Evolutionary conservation across 257 asterid species (phyloP).

Genomic region (Solanum infundibuliforme): DNA sequence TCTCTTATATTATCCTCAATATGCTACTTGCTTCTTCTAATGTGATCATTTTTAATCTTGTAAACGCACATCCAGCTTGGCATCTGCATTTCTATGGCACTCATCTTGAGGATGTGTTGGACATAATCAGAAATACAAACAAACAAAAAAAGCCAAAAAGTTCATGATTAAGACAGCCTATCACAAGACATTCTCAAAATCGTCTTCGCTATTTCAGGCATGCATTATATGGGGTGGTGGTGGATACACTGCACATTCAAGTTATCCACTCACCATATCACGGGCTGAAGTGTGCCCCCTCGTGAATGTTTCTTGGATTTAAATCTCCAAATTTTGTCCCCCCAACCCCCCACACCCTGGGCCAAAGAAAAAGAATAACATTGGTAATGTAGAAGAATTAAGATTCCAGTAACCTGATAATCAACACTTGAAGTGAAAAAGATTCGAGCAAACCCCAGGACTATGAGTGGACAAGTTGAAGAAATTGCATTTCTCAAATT

Average conservation of each 20-base stretch:
- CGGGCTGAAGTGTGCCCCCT: neutral
- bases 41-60: neutral
- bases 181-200: neutral
- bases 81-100: neutral
- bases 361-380: neutral
- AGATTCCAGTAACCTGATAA: slow-evolving; percentile 50
- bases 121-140: neutral
- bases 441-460: slow-evolving; percentile 84
- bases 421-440: slow-evolving; percentile 67
- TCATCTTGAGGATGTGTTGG: neutral
- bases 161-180: neutral
- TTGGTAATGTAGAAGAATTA: neutral
- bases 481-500: slow-evolving; percentile 35
- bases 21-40: neutral
- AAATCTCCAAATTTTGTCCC: neutral
- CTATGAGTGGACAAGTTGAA: slow-evolving; percentile 64
- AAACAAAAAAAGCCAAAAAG: neutral
- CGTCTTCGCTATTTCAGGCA: neutral
- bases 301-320: neutral
- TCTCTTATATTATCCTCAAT: neutral
- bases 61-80: neutral
- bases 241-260: neutral
- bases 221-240: neutral
- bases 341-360: neutral
- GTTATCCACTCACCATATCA: neutral